These are phyloP conservation scores for Bruguiera hainesii DNA, from an alignment of 441 rosid species.

Conservation along the genomic window DNA sequence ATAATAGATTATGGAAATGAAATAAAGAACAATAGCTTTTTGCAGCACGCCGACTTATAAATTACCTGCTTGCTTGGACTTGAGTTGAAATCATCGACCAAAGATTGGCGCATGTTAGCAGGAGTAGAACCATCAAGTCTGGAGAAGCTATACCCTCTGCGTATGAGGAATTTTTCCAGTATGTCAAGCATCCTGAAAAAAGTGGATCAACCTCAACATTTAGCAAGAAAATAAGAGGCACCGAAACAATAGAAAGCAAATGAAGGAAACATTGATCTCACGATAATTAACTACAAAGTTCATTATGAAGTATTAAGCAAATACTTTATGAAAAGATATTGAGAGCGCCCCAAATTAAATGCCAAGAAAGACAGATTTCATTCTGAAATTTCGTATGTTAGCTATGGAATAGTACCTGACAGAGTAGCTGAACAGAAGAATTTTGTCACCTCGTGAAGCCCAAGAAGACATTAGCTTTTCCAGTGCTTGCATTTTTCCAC, in stretches of 20 bases:
- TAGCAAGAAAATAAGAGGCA: conserved; percentile 5
- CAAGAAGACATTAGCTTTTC: conserved; percentile 85
- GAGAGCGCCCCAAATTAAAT: no score
- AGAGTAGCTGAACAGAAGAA: conserved; percentile 90
- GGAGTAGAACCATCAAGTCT: conserved; percentile 98
- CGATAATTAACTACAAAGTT: not conserved
- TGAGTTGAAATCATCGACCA: conserved; percentile 85
- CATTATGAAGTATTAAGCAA: not conserved
- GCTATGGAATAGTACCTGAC: conserved; percentile 49
- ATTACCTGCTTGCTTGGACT: conserved; percentile 91
- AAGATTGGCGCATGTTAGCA: conserved; percentile 67
- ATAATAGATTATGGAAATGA: conserved; percentile 3
- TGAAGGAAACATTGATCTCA: not conserved
- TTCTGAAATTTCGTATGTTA: no score
- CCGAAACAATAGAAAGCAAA: not conserved
- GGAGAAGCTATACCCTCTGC: conserved; percentile 82
- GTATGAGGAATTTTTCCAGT: conserved; percentile 80
- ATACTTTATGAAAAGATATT: not conserved
- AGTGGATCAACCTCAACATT: conserved; percentile 17
- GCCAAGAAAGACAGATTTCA: no score
- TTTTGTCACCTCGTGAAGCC: conserved; percentile 79
- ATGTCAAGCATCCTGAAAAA: conserved; percentile 81
- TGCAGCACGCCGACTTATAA: not conserved
- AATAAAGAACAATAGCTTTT: conserved; percentile 10
- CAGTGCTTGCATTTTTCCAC: conserved; percentile 92